Conservation (phyloP, 306 rosid species). For the Albizia julibrissin region DNA sequence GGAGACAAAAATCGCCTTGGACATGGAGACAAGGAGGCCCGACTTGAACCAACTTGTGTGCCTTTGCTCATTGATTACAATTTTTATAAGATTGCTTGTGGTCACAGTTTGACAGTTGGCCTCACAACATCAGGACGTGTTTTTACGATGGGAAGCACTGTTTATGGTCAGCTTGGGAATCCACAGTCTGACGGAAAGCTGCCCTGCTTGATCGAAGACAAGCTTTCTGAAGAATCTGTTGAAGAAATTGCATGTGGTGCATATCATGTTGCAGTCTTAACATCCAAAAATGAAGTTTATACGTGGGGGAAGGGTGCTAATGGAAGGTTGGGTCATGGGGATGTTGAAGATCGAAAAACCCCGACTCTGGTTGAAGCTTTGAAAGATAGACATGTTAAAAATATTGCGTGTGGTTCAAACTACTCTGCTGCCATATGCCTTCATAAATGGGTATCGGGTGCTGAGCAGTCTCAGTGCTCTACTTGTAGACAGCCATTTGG, state of each 20-base stretch:
- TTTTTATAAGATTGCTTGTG: constrained; percentile 92
- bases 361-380: constrained; percentile 88
- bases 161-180: constrained; percentile 99
- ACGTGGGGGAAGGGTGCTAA: constrained; percentile 99
- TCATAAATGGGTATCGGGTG: constrained; percentile 97
- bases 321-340: constrained; percentile 99
- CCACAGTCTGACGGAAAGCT: constrained; percentile 85
- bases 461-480: constrained; percentile 97
- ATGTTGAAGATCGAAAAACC: constrained; percentile 87
- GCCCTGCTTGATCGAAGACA: constrained; percentile 86
- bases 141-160: constrained; percentile 93
- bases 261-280: constrained; percentile 88
- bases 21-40: constrained; percentile 95
- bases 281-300: constrained; percentile 91
- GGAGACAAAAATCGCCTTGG: constrained; percentile 98
- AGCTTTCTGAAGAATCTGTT: constrained; percentile 63
- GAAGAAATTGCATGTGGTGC: constrained; percentile 97
- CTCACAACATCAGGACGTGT: constrained; percentile 85
- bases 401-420: constrained; percentile 86
- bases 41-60: constrained; percentile 90
- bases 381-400: constrained; percentile 89
- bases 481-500: constrained; percentile 98
- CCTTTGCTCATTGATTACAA: constrained; percentile 81
- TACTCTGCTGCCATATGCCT: constrained; percentile 95
- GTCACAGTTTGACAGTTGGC: constrained; percentile 91